phyloP scores from a whole-genome alignment of 2,329 filamentous ascomycete genomes.

The Apiospora pterosperma region DNA sequence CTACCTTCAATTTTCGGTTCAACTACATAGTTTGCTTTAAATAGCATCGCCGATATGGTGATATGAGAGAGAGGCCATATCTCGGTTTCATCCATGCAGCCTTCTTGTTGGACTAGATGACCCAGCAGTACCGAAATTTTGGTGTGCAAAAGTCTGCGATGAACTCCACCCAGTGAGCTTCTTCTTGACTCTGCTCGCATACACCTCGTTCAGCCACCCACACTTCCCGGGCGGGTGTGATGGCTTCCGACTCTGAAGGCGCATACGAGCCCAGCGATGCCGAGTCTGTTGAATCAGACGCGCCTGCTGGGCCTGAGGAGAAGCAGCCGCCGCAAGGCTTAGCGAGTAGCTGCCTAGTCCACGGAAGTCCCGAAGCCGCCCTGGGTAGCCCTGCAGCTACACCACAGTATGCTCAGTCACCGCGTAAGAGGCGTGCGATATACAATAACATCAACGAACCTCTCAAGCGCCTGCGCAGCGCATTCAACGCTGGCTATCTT shows the following conservation, averaged over 20 bases:
- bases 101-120: neutral
- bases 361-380: neutral
- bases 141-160: neutral
- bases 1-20: neutral
- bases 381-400: neutral
- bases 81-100: neutral
- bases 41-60: neutral
- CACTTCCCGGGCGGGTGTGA: neutral
- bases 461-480: conserved; percentile 42
- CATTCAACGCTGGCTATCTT: conserved; percentile 45
- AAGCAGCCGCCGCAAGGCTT: neutral
- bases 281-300: neutral
- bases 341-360: neutral
- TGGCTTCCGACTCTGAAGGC: neutral
- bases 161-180: neutral
- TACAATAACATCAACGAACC: conserved; percentile 18
- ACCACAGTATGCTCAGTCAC: neutral
- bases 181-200: neutral
- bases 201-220: neutral
- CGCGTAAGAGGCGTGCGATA: neutral
- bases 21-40: neutral
- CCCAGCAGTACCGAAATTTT: neutral
- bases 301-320: neutral
- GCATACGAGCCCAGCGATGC: neutral
- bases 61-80: neutral